Evolutionary conservation across 352 stramenopile species (phyloP).

Genomic region (Phytophthora chlamydospora): DNA sequence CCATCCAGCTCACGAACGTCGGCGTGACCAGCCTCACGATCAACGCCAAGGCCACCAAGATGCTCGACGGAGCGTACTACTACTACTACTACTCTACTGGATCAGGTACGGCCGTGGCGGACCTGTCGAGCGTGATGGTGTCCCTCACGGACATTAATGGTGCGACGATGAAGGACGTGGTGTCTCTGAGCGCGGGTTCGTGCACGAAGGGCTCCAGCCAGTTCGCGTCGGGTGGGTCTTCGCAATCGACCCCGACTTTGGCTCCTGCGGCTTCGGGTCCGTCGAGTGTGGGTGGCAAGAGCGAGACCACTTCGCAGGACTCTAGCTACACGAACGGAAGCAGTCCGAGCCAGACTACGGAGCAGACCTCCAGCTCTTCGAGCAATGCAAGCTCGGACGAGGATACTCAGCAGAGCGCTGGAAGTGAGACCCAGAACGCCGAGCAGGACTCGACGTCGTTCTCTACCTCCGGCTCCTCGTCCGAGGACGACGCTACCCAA

Average conservation of each 20-base stretch:
- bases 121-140: conserved; percentile 42
- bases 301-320: neutral
- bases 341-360: too few species aligned
- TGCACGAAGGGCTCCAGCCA: conserved; percentile 49
- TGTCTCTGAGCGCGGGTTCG: conserved; percentile 43
- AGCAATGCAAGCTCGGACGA: too few species aligned
- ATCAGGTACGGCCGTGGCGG: conserved; percentile 29
- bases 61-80: conserved; percentile 68
- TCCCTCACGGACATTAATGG: conserved; percentile 52
- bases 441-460: neutral
- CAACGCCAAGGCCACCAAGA: conserved; percentile 55
- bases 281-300: conserved; percentile 4
- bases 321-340: too few species aligned
- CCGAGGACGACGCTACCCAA: neutral
- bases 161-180: conserved; percentile 48
- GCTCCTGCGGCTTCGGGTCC: too few species aligned
- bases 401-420: too few species aligned
- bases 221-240: conserved; percentile 35
- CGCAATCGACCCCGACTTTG: too few species aligned
- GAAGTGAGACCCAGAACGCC: neutral
- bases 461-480: conserved; percentile 3
- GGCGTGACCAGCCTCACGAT: conserved; percentile 40
- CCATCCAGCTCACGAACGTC: conserved; percentile 43
- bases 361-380: too few species aligned
- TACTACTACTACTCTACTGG: conserved; percentile 63